Conservation (phyloP, 2,329 filamentous ascomycete species). For the Pseudogymnoascus sp. region DNA sequence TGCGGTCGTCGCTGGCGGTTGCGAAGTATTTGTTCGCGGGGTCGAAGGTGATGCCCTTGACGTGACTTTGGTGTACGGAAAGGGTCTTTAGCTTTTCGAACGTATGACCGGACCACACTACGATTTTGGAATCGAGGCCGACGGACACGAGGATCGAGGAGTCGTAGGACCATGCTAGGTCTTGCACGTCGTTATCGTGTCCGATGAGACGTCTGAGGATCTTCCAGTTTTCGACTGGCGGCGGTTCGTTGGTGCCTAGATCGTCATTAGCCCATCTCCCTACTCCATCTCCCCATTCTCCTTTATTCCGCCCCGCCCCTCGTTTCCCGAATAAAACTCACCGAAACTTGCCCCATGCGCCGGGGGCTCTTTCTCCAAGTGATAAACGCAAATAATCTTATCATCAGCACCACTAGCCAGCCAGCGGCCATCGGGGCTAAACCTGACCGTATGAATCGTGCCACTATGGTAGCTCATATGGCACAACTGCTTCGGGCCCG, state of each 20-base stretch:
- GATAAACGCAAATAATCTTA: conserved; percentile 97
- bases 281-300: conserved; percentile 15
- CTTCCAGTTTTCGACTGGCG: conserved; percentile 96
- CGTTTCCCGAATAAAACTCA: conserved; percentile 32
- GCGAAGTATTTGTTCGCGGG: conserved; percentile 99
- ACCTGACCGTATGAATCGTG: conserved; percentile 93
- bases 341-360: conserved; percentile 72
- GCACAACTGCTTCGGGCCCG: conserved; percentile 82
- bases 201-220: conserved; percentile 88
- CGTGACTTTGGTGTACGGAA: conserved; percentile 88
- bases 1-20: conserved; percentile 92
- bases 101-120: conserved; percentile 95
- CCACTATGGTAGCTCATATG: conserved; percentile 98
- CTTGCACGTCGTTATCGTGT: conserved; percentile 97
- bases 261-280: conserved; percentile 12
- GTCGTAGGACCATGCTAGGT: conserved; percentile 93
- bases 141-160: conserved; percentile 94
- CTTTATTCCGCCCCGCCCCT: background rate
- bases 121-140: conserved; percentile 92
- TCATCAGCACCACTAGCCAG: conserved; percentile 96
- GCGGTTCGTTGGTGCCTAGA: conserved; percentile 70
- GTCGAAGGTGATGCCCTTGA: conserved; percentile 98
- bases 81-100: conserved; percentile 97
- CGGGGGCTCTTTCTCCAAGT: conserved; percentile 74
- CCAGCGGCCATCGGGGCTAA: conserved; percentile 91